A percentile compares a stretch with the other conserved stretches of the same genome.
Evolutionary conservation across 352 stramenopile genomes (phyloP).

Genomic region (Lagenidium sp.): DNA sequence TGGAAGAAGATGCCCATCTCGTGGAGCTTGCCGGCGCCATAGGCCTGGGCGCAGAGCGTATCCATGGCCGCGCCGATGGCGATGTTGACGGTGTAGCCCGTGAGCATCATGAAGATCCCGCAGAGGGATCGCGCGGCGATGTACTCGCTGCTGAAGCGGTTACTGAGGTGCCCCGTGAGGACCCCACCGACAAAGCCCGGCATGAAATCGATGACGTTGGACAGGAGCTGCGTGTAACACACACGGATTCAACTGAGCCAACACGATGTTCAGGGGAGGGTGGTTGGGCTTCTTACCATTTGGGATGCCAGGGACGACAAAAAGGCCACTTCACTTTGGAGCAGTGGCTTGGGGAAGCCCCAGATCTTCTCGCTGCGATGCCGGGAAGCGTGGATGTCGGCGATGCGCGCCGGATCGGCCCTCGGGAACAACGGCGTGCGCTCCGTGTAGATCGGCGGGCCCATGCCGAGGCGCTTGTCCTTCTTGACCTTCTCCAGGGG

Average conservation of each 20-base stretch:
- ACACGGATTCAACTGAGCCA: neutral
- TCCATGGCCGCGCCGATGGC: slow-evolving; percentile 85
- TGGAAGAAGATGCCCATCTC: slow-evolving; percentile 86
- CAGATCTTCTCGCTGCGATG: slow-evolving; percentile 7
- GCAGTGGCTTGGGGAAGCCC: slow-evolving; percentile 16
- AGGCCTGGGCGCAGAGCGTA: slow-evolving; percentile 79
- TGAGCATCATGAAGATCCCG: slow-evolving; percentile 80
- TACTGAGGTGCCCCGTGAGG: slow-evolving; percentile 60
- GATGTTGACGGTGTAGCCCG: slow-evolving; percentile 71
- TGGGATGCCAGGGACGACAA: slow-evolving; percentile 20
- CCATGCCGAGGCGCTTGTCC: neutral
- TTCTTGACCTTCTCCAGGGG: neutral
- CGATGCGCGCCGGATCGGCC: slow-evolving; percentile 8
- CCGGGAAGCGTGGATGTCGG: slow-evolving; percentile 10
- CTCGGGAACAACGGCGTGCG: slow-evolving; percentile 9
- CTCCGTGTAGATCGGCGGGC: slow-evolving; percentile 3
- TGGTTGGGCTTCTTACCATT: slow-evolving; percentile 15
- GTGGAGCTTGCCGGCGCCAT: slow-evolving; percentile 74
- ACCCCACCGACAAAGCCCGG: slow-evolving; percentile 58
- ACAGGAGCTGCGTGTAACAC: slow-evolving; percentile 24
- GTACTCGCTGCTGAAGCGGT: slow-evolving; percentile 51
- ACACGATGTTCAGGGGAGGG: neutral
- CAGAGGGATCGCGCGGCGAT: slow-evolving; percentile 67
- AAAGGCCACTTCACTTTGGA: slow-evolving; percentile 17
- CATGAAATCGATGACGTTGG: slow-evolving; percentile 59